Evolutionary conservation across 306 rosid species (phyloP).

Genomic region (Crotalaria pallida): DNA sequence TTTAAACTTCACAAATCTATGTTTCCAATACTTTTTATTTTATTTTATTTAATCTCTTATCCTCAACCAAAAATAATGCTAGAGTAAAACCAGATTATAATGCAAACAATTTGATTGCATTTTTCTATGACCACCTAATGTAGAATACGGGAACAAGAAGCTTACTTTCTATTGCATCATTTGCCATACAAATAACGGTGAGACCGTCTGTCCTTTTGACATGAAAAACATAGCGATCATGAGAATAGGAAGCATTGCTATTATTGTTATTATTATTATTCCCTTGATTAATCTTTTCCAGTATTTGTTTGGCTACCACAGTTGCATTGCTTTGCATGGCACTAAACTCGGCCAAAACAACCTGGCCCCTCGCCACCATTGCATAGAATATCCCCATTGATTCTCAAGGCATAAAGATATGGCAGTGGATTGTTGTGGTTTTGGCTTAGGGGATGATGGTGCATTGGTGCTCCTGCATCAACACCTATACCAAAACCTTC

Average conservation of each 20-base stretch:
- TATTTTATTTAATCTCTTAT: too few relatives aligned
- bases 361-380: conserved; percentile 34
- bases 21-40: too few relatives aligned
- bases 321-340: conserved; percentile 24
- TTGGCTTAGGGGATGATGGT: neutral
- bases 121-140: too few relatives aligned
- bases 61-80: too few relatives aligned
- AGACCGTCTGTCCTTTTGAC: conserved; percentile 36
- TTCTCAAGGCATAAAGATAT: too few relatives aligned
- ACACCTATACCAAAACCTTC: neutral
- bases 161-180: conserved; percentile 31
- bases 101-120: neutral
- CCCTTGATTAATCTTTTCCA: conserved; percentile 9
- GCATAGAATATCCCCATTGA: conserved; percentile 34
- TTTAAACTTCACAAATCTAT: too few relatives aligned
- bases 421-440: neutral
- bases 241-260: conserved; percentile 34
- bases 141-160: neutral
- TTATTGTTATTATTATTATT: conserved; percentile 14
- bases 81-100: neutral
- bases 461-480: too few relatives aligned
- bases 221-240: conserved; percentile 38
- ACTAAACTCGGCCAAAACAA: conserved; percentile 37
- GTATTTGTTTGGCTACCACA: conserved; percentile 26
- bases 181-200: conserved; percentile 38